Base-by-base conservation (phyloP, 768 basidiomycete genomes). In the Mycena maculata region DNA sequence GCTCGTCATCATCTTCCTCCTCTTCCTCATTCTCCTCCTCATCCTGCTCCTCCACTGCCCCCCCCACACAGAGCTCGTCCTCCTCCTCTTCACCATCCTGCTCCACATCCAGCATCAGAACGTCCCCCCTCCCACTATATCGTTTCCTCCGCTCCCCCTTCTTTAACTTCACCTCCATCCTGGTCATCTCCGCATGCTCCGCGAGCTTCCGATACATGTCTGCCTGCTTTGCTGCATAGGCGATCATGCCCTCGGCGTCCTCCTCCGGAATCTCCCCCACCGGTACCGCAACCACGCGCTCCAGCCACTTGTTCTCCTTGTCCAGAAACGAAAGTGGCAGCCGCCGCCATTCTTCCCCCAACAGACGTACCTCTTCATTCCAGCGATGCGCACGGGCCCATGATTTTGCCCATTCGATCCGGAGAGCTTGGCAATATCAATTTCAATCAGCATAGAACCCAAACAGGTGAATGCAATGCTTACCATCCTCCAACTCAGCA, bases 301-400 rank as follows among this genome's bases (percentile, higher is more conserved):
- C 23, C 33, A 22, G 7, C 63, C 42, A 47, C 11, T n/a, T 2
- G 9, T n/a, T 8, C 28, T n/a, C 54, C n/a, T 49, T 16, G 33
- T 57, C 20, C 13, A 22, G 33, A 38, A 27, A 57, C 3, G 63
- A 38, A 3, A 39, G 23, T 0, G 23, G 33, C 2, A 64, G 25
- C 11, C 63, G 62, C 15, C 67, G 54, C 54, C 52, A 69, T 50
- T 74, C 73, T 44, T 74, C 73, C 36, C 48, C 31, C 12, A 74
- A 36, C 12, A 74, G 44, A 20, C 25, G n/a, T 1, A 65, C 52
- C 33, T 74, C 73, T 41, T 74, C 70, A 6, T 42, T 52, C 73
- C 73, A 74, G 15, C 60, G 45, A 7, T 41, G 23, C 18, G 33
- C 30, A 3, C 63, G 63, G 2, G 63, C 63, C 22, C 16, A 57